Conservation (phyloP, 2,329 filamentous ascomycete genomes). For the Trichoderma breve region DNA sequence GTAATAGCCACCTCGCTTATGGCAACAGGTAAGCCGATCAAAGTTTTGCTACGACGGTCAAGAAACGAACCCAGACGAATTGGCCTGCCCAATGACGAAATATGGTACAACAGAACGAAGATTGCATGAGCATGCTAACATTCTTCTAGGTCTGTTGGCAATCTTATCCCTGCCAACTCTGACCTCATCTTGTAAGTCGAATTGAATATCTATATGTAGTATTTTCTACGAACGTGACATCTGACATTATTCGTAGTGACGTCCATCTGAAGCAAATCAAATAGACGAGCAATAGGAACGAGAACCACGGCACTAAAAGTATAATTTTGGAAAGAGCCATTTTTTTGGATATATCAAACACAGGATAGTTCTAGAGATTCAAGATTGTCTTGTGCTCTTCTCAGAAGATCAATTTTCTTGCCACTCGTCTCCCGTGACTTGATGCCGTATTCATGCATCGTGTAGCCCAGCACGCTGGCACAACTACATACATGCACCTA, state of each 20-base stretch:
- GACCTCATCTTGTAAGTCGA: constrained; percentile 14
- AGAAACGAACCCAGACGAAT: not conserved
- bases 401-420: not conserved
- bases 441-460: not conserved
- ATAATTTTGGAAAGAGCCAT: too few species aligned
- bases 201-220: not conserved
- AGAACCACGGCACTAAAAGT: too few species aligned
- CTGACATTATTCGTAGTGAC: not conserved
- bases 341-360: not conserved
- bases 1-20: constrained; percentile 62
- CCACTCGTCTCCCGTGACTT: not conserved
- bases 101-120: not conserved
- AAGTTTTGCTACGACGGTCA: not conserved
- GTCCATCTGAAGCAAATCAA: not conserved
- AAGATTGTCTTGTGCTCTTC: not conserved
- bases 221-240: not conserved
- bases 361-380: not conserved
- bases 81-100: not conserved
- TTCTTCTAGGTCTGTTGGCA: not conserved
- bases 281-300: too few species aligned
- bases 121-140: not conserved
- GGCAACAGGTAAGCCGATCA: constrained; percentile 55
- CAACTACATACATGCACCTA: not conserved
- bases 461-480: not conserved
- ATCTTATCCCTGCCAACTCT: not conserved